Evolutionary conservation across 208 protist genomes (phyloP), one percentile per base, ranked within the genome.

Genomic region (Trypanosoma lewisi): DNA sequence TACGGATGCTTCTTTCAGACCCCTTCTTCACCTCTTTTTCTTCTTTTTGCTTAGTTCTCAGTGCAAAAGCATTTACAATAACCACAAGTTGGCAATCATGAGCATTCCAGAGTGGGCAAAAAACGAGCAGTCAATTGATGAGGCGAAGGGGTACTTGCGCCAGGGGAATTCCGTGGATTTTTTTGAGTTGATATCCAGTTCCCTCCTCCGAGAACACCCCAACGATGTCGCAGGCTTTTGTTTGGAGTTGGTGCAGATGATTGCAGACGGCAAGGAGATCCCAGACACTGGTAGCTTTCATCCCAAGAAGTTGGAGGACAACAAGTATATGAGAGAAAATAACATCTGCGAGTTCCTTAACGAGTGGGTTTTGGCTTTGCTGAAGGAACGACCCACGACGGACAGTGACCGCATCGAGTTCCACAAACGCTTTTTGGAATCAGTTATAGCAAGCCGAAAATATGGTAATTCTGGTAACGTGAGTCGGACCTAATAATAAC

Each of bases 331-430:
- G 84, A 63, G 77, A 14, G 77, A 83, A 34, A 77, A 78, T 28
- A 73, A 78, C 52, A 65, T 96, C 44, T 90, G 79, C 58, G 87
- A 90, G 52, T 95, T 96, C 67, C 48, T 96, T 25, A 88, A 96
- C 70, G 73, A 70, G 31, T 96, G 91, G 89, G 73, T 96, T 54
- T 65, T 96, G 41, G 87, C 88, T 42, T 72, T 96, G 56, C 74
- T 96, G 21, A 70, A 73, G 48, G 80, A 84, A 63, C 78, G 83
- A 14, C 88, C 86, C 0, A 62, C 48, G 16, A 78, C 77, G 16
- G 84, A 91, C 57, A 53, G 69, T 17, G 88, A 85, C 37, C 67
- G 82, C 14, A 72, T 96, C 51, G 68, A 80, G 16, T 96, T 96
- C 55, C 91, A 96, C 76, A 81, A 89, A 63, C 69, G 58, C 23